A percentile compares a stretch with the other conserved stretches of the same genome.
These are phyloP conservation scores for Tricholoma bakamatsutake DNA, from an alignment of 768 basidiomycete species.

Conservation along the genomic window DNA sequence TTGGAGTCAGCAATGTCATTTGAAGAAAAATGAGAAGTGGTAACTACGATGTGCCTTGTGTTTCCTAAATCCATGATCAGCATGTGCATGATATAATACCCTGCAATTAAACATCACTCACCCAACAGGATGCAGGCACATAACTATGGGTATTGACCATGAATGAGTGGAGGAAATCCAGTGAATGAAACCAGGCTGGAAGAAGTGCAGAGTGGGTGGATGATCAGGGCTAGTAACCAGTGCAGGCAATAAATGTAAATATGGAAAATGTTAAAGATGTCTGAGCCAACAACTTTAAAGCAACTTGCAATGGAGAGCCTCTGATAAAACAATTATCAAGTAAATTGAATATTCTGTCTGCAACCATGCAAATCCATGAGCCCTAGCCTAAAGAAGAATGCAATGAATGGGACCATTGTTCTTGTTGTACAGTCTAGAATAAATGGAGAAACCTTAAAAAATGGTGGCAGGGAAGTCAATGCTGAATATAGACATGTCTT, in stretches of 20 bases:
- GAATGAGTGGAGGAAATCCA: too few relatives aligned
- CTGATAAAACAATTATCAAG: neutral
- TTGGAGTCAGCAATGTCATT: too few relatives aligned
- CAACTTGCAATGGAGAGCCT: neutral
- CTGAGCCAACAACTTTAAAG: neutral
- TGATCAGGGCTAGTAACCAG: neutral
- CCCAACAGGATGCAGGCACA: too few relatives aligned
- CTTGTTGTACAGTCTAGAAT: neutral
- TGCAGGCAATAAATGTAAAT: neutral
- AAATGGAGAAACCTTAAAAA: neutral
- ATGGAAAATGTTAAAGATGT: neutral
- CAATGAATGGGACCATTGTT: neutral
- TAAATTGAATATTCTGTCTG: neutral
- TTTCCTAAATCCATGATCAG: too few relatives aligned
- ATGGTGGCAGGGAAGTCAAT: neutral
- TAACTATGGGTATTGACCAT: too few relatives aligned
- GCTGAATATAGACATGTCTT: neutral
- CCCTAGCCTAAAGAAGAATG: too few relatives aligned
- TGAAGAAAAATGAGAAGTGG: too few relatives aligned
- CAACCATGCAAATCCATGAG: too few relatives aligned
- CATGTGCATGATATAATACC: too few relatives aligned
- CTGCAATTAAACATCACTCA: too few relatives aligned
- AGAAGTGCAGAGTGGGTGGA: neutral
- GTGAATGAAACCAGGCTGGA: too few relatives aligned
- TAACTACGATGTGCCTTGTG: too few relatives aligned